Conservation (phyloP, 768 basidiomycete genomes). For the Inosperma sp. region DNA sequence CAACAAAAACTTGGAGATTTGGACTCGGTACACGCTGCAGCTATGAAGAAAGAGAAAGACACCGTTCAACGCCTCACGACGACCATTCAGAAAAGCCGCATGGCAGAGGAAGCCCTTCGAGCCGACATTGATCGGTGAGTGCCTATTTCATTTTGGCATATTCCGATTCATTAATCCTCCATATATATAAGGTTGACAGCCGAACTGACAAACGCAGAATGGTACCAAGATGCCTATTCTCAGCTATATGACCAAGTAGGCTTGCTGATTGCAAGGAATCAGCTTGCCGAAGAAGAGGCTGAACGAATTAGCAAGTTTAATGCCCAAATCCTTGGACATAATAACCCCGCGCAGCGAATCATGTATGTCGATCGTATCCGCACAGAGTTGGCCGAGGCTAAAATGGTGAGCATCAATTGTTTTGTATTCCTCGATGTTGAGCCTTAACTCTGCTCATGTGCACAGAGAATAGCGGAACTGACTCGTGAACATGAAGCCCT, state of each 20-base stretch:
- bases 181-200: slow-evolving; percentile 31
- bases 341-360: slow-evolving; percentile 81
- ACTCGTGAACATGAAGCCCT: slow-evolving; percentile 47
- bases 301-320: slow-evolving; percentile 74
- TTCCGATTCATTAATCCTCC: slow-evolving; percentile 3
- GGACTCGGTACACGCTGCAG: slow-evolving; percentile 31
- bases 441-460: background rate
- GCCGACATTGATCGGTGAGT: slow-evolving; percentile 67
- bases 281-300: slow-evolving; percentile 77
- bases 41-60: slow-evolving; percentile 45
- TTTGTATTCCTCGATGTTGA: too few species aligned
- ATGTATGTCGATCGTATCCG: slow-evolving; percentile 83
- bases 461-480: slow-evolving; percentile 46
- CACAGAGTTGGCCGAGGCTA: slow-evolving; percentile 71
- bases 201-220: slow-evolving; percentile 57
- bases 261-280: slow-evolving; percentile 61
- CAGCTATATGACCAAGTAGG: slow-evolving; percentile 59
- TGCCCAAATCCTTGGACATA: slow-evolving; percentile 79
- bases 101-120: slow-evolving; percentile 63
- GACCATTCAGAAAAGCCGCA: slow-evolving; percentile 51
- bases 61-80: slow-evolving; percentile 43
- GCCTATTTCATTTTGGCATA: background rate
- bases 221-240: slow-evolving; percentile 69
- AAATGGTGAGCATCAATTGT: slow-evolving; percentile 53
- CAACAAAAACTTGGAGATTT: slow-evolving; percentile 26